phyloP scores from a whole-genome alignment of 352 stramenopile species.

The Globisporangium recalcitrans region DNA sequence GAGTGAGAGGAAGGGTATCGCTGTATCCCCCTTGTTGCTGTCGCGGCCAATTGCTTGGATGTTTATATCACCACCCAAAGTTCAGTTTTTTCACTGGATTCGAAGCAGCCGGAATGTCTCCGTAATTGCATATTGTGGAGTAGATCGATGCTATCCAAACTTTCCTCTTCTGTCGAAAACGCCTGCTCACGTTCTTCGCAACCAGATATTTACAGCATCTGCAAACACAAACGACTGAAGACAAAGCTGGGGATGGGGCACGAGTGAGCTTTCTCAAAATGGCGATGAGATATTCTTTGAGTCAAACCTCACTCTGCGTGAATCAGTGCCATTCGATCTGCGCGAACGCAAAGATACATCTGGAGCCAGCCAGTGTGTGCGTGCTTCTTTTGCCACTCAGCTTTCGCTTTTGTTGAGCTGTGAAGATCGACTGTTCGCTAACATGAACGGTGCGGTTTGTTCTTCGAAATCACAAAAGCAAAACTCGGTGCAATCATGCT shows the following conservation, averaged over 20 bases:
- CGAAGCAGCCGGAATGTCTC: slow-evolving; percentile 1
- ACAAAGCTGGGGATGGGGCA: background rate
- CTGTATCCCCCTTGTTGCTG: background rate
- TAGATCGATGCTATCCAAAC: too few species aligned
- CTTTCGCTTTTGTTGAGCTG: too few species aligned
- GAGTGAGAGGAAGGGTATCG: background rate
- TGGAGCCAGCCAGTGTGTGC: background rate
- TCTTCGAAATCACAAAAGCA: too few species aligned
- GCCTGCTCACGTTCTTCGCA: background rate
- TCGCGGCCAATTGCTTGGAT: background rate
- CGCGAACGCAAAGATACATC: background rate
- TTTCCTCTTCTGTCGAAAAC: too few species aligned
- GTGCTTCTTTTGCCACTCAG: too few species aligned
- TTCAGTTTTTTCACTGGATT: slow-evolving; percentile 10
- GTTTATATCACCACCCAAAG: background rate
- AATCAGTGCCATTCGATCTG: background rate
- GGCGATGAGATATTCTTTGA: background rate
- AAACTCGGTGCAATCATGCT: too few species aligned
- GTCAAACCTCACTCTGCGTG: background rate
- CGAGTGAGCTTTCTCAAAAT: background rate
- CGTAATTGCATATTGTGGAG: background rate
- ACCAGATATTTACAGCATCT: background rate
- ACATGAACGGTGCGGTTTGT: too few species aligned
- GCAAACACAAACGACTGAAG: background rate
- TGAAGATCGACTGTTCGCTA: too few species aligned